phyloP scores from a whole-genome alignment of 441 rosid genomes.

The Syzygium syzygioides region DNA sequence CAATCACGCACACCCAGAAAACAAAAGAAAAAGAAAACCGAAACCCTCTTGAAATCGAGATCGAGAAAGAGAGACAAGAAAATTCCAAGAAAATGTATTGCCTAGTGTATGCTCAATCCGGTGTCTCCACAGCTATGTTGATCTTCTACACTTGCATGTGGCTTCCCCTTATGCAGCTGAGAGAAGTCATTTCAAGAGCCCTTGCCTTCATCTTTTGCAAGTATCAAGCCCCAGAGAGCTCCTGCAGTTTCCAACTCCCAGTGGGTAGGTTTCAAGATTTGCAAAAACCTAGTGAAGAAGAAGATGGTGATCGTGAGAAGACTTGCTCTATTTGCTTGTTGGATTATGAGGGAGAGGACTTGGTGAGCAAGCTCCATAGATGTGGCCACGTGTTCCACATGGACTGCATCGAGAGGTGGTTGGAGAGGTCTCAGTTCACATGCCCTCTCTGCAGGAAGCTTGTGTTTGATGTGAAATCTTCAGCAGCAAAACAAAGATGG shows the following conservation, averaged over 20 bases:
- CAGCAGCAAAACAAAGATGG: neutral
- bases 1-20: neutral
- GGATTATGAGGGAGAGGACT: conserved; percentile 43
- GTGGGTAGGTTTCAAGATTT: conserved; percentile 31
- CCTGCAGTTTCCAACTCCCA: neutral
- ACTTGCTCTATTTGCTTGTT: conserved; percentile 55
- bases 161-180: conserved; percentile 35
- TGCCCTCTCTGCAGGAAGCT: conserved; percentile 62
- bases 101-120: conserved; percentile 26
- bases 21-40: neutral
- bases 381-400: conserved; percentile 59
- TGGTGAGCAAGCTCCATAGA: conserved; percentile 38
- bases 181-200: conserved; percentile 3
- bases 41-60: neutral
- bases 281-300: neutral
- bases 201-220: conserved; percentile 2
- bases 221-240: neutral
- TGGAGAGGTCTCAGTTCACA: conserved; percentile 43
- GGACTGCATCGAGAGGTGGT: conserved; percentile 54
- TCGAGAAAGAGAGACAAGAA: neutral
- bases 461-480: neutral
- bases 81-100: conserved; percentile 25
- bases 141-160: conserved; percentile 47
- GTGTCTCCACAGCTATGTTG: conserved; percentile 36
- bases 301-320: neutral